These are phyloP conservation scores for Copromyces sp. DNA, from an alignment of 495 filamentous ascomycete genomes.

Conservation along the genomic window DNA sequence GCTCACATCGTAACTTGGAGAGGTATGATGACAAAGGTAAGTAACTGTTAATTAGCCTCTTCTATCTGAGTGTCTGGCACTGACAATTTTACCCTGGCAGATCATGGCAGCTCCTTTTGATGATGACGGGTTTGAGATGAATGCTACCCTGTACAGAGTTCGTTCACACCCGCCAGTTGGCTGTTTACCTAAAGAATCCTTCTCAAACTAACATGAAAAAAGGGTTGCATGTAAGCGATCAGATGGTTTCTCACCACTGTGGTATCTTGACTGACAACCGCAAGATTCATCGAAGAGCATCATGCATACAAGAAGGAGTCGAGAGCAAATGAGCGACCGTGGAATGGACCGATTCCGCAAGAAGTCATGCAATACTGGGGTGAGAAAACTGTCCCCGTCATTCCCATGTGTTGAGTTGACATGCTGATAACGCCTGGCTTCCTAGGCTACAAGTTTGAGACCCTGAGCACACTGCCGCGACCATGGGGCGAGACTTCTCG, in stretches of 20 bases:
- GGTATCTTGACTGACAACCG: constrained; percentile 2
- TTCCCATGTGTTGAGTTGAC: neutral
- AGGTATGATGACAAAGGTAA: constrained; percentile 96
- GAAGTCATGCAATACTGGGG: constrained; percentile 52
- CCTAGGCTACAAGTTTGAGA: constrained; percentile 93
- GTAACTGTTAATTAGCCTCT: neutral
- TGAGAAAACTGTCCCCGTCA: constrained; percentile 7
- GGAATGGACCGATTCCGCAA: constrained; percentile 24
- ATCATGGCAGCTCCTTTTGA: constrained; percentile 81
- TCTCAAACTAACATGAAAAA: constrained; percentile 11
- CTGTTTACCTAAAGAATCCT: neutral
- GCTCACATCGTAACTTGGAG: constrained; percentile 87
- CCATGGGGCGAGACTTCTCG: constrained; percentile 62
- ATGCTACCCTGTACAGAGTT: constrained; percentile 84
- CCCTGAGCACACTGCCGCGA: constrained; percentile 59
- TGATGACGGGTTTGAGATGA: constrained; percentile 84
- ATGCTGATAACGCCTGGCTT: constrained; percentile 5
- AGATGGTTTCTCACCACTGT: neutral
- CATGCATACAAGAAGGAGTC: constrained; percentile 53
- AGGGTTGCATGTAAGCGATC: constrained; percentile 70
- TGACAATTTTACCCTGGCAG: constrained; percentile 68
- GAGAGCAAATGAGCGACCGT: constrained; percentile 51
- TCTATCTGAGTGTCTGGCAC: neutral
- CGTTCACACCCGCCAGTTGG: constrained; percentile 15
- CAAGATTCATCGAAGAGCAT: constrained; percentile 90